Evolutionary conservation across 176 grass and related monocot species (phyloP).

Genomic region (Carex myosuroides): DNA sequence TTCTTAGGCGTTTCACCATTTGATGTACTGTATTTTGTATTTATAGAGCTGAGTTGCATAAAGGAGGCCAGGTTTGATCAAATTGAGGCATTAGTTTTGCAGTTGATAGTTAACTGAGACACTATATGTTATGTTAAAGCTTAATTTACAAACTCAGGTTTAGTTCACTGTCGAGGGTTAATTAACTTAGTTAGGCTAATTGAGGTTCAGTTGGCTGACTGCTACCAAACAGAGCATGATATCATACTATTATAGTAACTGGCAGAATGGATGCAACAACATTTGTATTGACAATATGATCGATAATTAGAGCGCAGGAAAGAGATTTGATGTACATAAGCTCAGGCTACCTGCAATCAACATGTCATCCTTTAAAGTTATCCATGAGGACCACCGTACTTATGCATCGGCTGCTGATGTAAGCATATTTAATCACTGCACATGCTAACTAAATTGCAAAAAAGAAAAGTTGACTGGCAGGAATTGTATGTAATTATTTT

Average conservation of each 20-base stretch:
- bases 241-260: background rate
- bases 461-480: slow-evolving; percentile 8
- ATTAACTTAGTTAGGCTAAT: background rate
- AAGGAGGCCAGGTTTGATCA: slow-evolving; percentile 5
- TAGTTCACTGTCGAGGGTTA: background rate
- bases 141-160: slow-evolving; percentile 7
- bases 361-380: slow-evolving; percentile 72
- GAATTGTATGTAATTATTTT: slow-evolving; percentile 31
- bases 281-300: slow-evolving; percentile 15
- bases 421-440: slow-evolving; percentile 32
- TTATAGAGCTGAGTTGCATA: background rate
- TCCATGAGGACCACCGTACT: slow-evolving; percentile 89
- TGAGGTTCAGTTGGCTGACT: background rate
- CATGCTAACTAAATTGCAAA: slow-evolving; percentile 2
- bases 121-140: background rate
- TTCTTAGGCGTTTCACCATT: background rate
- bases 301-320: slow-evolving; percentile 51
- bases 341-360: slow-evolving; percentile 90
- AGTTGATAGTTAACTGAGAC: background rate
- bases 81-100: background rate
- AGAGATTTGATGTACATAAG: slow-evolving; percentile 78
- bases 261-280: slow-evolving; percentile 2
- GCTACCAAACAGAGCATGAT: background rate
- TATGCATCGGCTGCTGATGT: slow-evolving; percentile 88
- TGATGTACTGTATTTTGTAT: background rate